These are phyloP conservation scores for Lactarius trivialis DNA, from an alignment of 768 basidiomycete genomes.

Conservation along the genomic window DNA sequence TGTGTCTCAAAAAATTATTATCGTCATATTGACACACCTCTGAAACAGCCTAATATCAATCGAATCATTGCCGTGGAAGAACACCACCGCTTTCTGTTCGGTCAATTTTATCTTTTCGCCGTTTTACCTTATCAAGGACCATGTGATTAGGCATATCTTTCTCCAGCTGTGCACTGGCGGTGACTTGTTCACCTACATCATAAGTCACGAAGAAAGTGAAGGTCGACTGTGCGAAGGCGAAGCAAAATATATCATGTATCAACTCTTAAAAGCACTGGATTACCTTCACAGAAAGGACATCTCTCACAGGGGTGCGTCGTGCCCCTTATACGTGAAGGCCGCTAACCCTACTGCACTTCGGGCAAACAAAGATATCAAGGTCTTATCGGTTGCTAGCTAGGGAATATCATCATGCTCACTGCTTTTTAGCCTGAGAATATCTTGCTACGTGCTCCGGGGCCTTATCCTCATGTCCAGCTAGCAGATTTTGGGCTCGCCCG, in stretches of 20 bases:
- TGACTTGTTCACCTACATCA: constrained; percentile 83
- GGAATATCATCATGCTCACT: background rate
- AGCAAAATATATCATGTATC: constrained; percentile 78
- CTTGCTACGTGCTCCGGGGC: constrained; percentile 67
- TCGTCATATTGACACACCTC: background rate
- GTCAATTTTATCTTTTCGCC: constrained; percentile 1
- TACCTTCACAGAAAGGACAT: constrained; percentile 69
- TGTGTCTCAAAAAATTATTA: constrained; percentile 21
- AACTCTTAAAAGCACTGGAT: constrained; percentile 61
- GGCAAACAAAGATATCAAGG: constrained; percentile 57
- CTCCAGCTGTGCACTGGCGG: constrained; percentile 82
- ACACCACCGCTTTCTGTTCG: constrained; percentile 52
- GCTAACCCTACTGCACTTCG: constrained; percentile 1
- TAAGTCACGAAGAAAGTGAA: constrained; percentile 45
- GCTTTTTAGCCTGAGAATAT: constrained; percentile 72
- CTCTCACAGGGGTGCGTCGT: constrained; percentile 64
- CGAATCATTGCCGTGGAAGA: constrained; percentile 65
- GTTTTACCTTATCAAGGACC: background rate
- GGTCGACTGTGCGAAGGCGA: constrained; percentile 66
- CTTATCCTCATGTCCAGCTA: constrained; percentile 77
- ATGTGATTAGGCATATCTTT: constrained; percentile 58
- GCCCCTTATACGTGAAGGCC: background rate
- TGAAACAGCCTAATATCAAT: constrained; percentile 69
- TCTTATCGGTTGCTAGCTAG: constrained; percentile 21
- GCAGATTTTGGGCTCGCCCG: constrained; percentile 86